These are phyloP conservation scores for Tulasnella calospora DNA, from an alignment of 768 basidiomycete genomes.

Conservation along the genomic window DNA sequence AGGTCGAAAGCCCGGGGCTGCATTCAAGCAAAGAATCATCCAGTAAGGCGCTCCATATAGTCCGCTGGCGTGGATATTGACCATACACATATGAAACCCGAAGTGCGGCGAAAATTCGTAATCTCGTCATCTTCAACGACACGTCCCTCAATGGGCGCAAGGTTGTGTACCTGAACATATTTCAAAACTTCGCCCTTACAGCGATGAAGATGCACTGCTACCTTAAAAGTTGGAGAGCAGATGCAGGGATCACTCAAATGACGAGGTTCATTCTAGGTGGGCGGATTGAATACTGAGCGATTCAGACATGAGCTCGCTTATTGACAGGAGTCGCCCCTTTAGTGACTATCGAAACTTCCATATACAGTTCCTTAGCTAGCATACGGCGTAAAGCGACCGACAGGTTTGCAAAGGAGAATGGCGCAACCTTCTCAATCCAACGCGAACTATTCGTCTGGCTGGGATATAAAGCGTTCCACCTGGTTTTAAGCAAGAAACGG, in stretches of 20 bases:
- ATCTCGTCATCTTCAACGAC: constrained; percentile 79
- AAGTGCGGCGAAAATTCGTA: constrained; percentile 35
- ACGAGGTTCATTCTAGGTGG: constrained; percentile 52
- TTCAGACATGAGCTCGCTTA: neutral
- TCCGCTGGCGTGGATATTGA: neutral
- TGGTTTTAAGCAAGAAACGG: constrained; percentile 54
- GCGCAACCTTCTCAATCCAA: constrained; percentile 45
- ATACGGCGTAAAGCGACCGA: constrained; percentile 47
- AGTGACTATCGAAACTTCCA: constrained; percentile 62
- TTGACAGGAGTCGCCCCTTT: constrained; percentile 14
- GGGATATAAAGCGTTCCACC: constrained; percentile 71
- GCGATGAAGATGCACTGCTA: constrained; percentile 88
- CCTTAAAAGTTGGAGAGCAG: constrained; percentile 43
- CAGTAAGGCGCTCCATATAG: constrained; percentile 46
- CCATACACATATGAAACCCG: neutral
- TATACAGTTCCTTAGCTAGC: constrained; percentile 52
- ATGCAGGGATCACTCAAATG: constrained; percentile 28
- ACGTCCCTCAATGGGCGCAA: constrained; percentile 56
- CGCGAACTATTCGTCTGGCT: constrained; percentile 62
- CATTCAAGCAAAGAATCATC: constrained; percentile 69
- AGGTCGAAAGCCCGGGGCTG: constrained; percentile 57
- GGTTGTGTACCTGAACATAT: constrained; percentile 73
- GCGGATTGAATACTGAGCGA: constrained; percentile 29
- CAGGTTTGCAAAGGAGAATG: constrained; percentile 40
- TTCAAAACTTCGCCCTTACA: constrained; percentile 74